Evolutionary conservation across 2,329 filamentous ascomycete genomes (phyloP), one percentile per base, ranked within the genome.

Genomic region (Graphium sp.): DNA sequence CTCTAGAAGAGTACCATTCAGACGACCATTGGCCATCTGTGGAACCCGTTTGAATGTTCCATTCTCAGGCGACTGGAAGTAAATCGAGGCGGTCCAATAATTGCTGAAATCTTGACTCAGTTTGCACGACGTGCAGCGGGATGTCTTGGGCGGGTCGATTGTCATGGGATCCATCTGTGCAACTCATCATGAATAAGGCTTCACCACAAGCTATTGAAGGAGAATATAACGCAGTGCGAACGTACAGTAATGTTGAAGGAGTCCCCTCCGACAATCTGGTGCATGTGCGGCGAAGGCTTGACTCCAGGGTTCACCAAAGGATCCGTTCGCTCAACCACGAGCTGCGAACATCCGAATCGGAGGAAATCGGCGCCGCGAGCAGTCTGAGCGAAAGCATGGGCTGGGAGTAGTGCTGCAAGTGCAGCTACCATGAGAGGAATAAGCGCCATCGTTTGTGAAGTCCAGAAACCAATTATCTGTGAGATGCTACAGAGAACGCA

Each of bases 1-100:
- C 45, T 29, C 21, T 59, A 71, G 78, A 34, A 11, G 11, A 7
- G 18, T 42, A 10, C 41, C 40, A 17, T 50, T 45, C 27, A 49
- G 43, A 7, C 42, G 42, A 19, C 41, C 35, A 28, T 53, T 50
- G 46, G 66, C 64, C 27, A 71, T 77, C 48, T 75, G 75, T 39
- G 80, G 43, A 26, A 83, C 66, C 40, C 68, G 69, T 35, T 65
- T 60, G 38, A 83, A 60, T 31, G 54, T 58, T 33, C 47, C 44
- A 48, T 74, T 28, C 14, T 26, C 24, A 18, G 39, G 37, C 15
- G 42, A 40, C 19, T 41, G 42, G 41, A 47, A 48, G 38, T 47
- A 48, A 31, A 52, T 24, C 19, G 43, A 40, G 8, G 46, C 46
- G 5, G 46, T 48, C 45, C 45, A 47, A 38, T 48, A 48, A 36